Base-by-base conservation (phyloP, 345 rosid species). In the Eutrema japonicum region DNA sequence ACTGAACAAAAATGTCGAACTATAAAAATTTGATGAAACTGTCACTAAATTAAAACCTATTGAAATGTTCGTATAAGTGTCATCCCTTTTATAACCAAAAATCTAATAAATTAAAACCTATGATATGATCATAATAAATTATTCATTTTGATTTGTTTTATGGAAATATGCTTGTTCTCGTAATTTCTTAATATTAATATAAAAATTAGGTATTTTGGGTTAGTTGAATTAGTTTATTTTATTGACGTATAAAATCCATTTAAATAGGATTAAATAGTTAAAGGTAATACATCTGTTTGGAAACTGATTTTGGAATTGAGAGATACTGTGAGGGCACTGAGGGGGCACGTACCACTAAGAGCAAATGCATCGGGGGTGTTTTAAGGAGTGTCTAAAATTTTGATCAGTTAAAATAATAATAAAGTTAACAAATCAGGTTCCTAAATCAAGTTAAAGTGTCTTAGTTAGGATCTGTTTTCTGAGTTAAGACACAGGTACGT, bases 311-410 rank as follows among this genome's bases (percentile, higher is more conserved):
- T 66, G 35, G 12, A 46, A 59, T 13, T 51, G 42, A 14, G 42
- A 14, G 63, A 68, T 52, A 68, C 43, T 37, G 51, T 46, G 55
- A 55, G 10, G 60, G 41, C 41, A 32, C 8, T 55, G 40, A 71
- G 26, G 67, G 16, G 16, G 16, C 16, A 16, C 0, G 16, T 16
- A 16, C n/a, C n/a, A n/a, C n/a, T n/a, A n/a, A n/a, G n/a, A n/a
- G n/a, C n/a, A n/a, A n/a, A n/a, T n/a, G n/a, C n/a, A n/a, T n/a
- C n/a, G n/a, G n/a, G n/a, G n/a, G n/a, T n/a, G n/a, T n/a, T n/a
- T n/a, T n/a, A n/a, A n/a, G n/a, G n/a, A n/a, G n/a, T n/a, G n/a
- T n/a, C n/a, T n/a, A n/a, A n/a, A n/a, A n/a, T n/a, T n/a, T n/a
- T n/a, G n/a, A n/a, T n/a, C n/a, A n/a, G n/a, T n/a, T n/a, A n/a